These are phyloP conservation scores for Akanthomyces muscarius DNA, from an alignment of 2,329 filamentous ascomycete genomes.

Conservation along the genomic window DNA sequence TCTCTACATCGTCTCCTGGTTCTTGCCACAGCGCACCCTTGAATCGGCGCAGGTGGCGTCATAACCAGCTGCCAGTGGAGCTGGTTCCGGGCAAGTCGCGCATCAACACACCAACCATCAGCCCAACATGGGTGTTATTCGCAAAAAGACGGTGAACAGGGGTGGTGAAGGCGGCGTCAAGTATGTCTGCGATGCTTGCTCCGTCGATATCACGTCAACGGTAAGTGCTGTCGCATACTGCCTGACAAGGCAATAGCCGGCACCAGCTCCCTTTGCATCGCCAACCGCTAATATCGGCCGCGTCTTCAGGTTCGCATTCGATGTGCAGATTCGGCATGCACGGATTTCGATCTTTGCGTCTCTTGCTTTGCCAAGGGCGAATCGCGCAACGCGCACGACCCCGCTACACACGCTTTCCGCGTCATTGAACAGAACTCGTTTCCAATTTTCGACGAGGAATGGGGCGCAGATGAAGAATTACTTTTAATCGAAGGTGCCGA, in stretches of 20 bases:
- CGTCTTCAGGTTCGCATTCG: slow-evolving; percentile 77
- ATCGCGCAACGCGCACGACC: slow-evolving; percentile 78
- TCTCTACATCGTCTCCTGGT: background rate
- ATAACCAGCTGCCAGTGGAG: slow-evolving; percentile 8
- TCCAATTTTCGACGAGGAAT: slow-evolving; percentile 89
- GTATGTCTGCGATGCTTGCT: slow-evolving; percentile 96
- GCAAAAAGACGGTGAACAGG: slow-evolving; percentile 85
- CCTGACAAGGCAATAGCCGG: background rate
- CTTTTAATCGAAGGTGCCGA: slow-evolving; percentile 89
- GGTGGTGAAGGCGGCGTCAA: slow-evolving; percentile 87
- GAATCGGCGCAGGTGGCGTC: slow-evolving; percentile 14
- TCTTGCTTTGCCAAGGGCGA: slow-evolving; percentile 86
- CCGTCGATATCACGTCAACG: slow-evolving; percentile 93
- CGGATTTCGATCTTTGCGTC: slow-evolving; percentile 95
- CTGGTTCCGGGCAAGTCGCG: slow-evolving; percentile 1
- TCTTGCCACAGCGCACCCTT: background rate
- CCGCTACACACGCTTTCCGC: slow-evolving; percentile 78
- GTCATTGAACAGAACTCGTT: slow-evolving; percentile 99
- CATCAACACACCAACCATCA: background rate
- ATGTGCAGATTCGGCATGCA: slow-evolving; percentile 77
- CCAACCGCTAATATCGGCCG: slow-evolving; percentile 20
- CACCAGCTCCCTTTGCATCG: background rate
- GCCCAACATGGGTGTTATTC: slow-evolving; percentile 78
- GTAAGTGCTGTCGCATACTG: slow-evolving; percentile 50
- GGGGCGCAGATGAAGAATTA: slow-evolving; percentile 97